A percentile compares a stretch with the other conserved stretches of the same genome.
Evolutionary conservation across 768 basidiomycete genomes (phyloP).

Genomic region (Lanmaoa rubissima): DNA sequence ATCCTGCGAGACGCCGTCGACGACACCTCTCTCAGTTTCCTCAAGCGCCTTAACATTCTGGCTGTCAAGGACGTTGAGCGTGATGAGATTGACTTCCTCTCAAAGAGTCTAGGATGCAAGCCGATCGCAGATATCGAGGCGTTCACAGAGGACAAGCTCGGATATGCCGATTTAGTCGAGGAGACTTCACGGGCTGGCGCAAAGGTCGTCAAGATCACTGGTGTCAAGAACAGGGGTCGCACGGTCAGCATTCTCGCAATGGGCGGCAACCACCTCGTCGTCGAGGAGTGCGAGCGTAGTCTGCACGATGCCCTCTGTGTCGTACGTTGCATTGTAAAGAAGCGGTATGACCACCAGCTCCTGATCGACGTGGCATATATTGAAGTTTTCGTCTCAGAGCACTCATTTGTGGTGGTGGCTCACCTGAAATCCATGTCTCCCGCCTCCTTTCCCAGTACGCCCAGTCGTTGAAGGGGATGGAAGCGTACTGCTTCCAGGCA

Average conservation of each 20-base stretch:
- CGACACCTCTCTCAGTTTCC: conserved; percentile 94
- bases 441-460: conserved; percentile 87
- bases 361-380: neutral
- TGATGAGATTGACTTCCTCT: conserved; percentile 97
- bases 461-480: conserved; percentile 94
- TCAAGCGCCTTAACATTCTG: conserved; percentile 94
- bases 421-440: conserved; percentile 97
- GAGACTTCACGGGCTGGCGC: conserved; percentile 79
- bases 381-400: conserved; percentile 48
- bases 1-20: conserved; percentile 99
- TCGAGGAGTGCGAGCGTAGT: conserved; percentile 97
- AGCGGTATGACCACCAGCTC: conserved; percentile 58
- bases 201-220: conserved; percentile 92
- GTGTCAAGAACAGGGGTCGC: conserved; percentile 90
- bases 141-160: conserved; percentile 97
- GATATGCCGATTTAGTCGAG: conserved; percentile 93
- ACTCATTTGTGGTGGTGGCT: conserved; percentile 93
- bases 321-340: conserved; percentile 96
- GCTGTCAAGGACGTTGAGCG: conserved; percentile 97
- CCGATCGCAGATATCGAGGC: conserved; percentile 97
- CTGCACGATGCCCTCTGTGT: conserved; percentile 99
- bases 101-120: conserved; percentile 92
- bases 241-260: conserved; percentile 96
- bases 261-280: conserved; percentile 87
- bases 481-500: conserved; percentile 98